A percentile compares a stretch with the other conserved stretches of the same genome.
Evolutionary conservation across 2,329 filamentous ascomycete genomes (phyloP).

Genomic region (Colletotrichum coccodes): DNA sequence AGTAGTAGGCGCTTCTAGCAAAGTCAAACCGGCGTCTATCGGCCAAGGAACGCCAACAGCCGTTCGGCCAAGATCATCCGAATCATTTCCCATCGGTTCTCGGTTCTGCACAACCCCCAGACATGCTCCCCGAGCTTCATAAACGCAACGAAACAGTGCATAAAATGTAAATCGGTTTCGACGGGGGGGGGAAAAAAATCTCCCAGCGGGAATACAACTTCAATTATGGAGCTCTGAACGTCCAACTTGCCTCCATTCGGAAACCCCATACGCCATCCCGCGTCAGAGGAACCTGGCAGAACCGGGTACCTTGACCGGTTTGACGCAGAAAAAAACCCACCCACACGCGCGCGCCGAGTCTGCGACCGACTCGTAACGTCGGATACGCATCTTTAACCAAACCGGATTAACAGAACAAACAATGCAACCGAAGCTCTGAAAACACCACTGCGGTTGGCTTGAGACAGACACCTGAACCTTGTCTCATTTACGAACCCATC

Average conservation of each 20-base stretch:
- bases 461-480: too few relatives aligned
- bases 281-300: constrained; percentile 25
- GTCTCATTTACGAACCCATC: too few relatives aligned
- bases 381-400: too few relatives aligned
- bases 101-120: neutral
- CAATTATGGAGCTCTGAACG: constrained; percentile 1
- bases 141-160: neutral
- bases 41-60: neutral
- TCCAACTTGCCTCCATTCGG: constrained; percentile 31
- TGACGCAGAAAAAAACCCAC: neutral
- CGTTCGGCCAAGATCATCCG: too few relatives aligned
- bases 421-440: too few relatives aligned
- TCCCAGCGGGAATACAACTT: neutral
- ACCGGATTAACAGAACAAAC: too few relatives aligned
- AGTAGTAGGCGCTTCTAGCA: too few relatives aligned
- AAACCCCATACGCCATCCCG: constrained; percentile 26
- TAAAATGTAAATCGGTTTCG: neutral
- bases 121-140: neutral
- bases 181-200: neutral
- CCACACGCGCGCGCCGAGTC: neutral
- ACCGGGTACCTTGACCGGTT: constrained; percentile 19
- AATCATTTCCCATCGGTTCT: neutral
- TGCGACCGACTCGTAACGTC: neutral
- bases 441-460: too few relatives aligned
- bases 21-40: too few relatives aligned